These are phyloP conservation scores for Colletotrichum filicis DNA, from an alignment of 2,329 filamentous ascomycete genomes.

Conservation along the genomic window DNA sequence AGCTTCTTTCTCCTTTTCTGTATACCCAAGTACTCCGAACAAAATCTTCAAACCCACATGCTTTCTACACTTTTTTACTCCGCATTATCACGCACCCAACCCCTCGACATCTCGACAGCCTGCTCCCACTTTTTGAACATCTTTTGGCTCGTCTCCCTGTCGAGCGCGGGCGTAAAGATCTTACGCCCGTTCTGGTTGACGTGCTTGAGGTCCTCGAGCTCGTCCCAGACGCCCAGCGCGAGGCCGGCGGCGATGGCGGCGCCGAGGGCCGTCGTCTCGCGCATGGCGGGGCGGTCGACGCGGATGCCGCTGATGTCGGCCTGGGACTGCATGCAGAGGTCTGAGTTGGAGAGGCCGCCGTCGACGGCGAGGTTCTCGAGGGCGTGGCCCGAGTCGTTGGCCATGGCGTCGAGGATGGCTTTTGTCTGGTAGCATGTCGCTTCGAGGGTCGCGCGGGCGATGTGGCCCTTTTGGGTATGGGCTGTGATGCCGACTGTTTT, in stretches of 20 bases:
- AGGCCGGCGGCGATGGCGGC: constrained; percentile 92
- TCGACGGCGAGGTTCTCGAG: constrained; percentile 84
- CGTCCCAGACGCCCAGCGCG: constrained; percentile 79
- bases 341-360: constrained; percentile 89
- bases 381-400: constrained; percentile 81
- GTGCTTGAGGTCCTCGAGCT: constrained; percentile 77
- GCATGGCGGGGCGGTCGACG: constrained; percentile 87
- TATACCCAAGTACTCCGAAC: background rate
- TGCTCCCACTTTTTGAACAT: constrained; percentile 66
- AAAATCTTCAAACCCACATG: background rate
- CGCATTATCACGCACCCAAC: constrained; percentile 53
- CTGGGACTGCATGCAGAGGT: constrained; percentile 92
- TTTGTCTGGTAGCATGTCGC: constrained; percentile 94
- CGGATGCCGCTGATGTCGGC: constrained; percentile 86
- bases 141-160: constrained; percentile 48
- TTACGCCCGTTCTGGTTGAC: constrained; percentile 78
- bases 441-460: constrained; percentile 89
- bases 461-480: constrained; percentile 86
- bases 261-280: constrained; percentile 88
- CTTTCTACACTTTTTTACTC: background rate
- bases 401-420: constrained; percentile 92
- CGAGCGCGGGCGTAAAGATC: constrained; percentile 76
- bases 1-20: background rate
- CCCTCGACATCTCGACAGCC: constrained; percentile 68
- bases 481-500: constrained; percentile 80